Evolutionary conservation across 1,284 basidiomycete genomes (phyloP).

Genomic region (Sporisorium iseilematis-ciliati): DNA sequence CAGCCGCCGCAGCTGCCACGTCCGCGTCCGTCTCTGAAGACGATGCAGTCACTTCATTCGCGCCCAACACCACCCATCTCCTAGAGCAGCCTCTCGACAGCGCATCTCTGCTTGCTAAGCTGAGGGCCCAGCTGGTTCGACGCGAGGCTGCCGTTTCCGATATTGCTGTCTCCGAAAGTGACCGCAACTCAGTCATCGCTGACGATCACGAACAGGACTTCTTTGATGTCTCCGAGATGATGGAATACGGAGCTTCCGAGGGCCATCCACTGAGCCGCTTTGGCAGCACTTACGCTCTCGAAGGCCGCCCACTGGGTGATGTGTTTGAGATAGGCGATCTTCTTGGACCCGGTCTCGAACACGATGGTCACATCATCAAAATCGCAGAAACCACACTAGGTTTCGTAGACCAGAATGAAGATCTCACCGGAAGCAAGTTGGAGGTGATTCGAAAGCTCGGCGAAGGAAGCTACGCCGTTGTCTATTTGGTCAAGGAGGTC

Average conservation of each 20-base stretch:
- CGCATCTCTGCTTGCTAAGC: slow-evolving; percentile 44
- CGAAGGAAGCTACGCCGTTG: slow-evolving; percentile 67
- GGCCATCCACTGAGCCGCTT: slow-evolving; percentile 34
- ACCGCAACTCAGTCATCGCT: slow-evolving; percentile 28
- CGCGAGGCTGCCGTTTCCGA: slow-evolving; percentile 48
- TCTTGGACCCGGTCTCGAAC: slow-evolving; percentile 63
- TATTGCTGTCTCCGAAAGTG: slow-evolving; percentile 28
- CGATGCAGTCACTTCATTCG: slow-evolving; percentile 1
- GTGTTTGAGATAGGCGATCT: slow-evolving; percentile 64
- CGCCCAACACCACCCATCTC: slow-evolving; percentile 29
- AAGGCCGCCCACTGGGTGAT: slow-evolving; percentile 45
- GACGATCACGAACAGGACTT: slow-evolving; percentile 55
- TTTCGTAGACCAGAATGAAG: slow-evolving; percentile 60
- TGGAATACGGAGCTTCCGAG: slow-evolving; percentile 51
- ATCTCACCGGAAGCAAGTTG: slow-evolving; percentile 53
- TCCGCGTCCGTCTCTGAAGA: slow-evolving; percentile 11
- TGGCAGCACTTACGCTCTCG: slow-evolving; percentile 31
- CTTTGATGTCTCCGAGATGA: slow-evolving; percentile 61
- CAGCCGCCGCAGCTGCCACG: slow-evolving; percentile 16
- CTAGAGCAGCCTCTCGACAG: slow-evolving; percentile 47
- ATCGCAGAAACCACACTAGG: slow-evolving; percentile 63
- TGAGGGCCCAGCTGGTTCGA: slow-evolving; percentile 43
- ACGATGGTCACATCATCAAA: slow-evolving; percentile 63
- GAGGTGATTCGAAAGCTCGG: slow-evolving; percentile 66
- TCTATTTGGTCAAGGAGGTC: slow-evolving; percentile 67